Conservation (phyloP, 345 rosid genomes). For the Cardiospermum halicacabum region DNA sequence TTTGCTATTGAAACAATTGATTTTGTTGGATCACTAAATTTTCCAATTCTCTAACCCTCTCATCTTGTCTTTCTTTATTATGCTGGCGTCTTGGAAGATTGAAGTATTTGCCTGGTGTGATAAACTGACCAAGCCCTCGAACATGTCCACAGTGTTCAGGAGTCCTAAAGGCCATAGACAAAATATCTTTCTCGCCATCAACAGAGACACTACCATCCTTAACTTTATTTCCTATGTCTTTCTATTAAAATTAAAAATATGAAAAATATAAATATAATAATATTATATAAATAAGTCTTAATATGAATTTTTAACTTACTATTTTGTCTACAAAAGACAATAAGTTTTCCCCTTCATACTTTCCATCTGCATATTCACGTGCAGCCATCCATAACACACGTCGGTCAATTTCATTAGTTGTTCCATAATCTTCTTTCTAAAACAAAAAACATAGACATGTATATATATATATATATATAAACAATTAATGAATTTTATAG, state of each 20-base stretch:
- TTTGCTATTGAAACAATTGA: neutral
- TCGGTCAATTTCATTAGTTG: neutral
- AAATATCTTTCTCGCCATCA: neutral
- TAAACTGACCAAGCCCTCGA: neutral
- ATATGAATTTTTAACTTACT: neutral
- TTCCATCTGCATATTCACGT: neutral
- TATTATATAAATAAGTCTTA: neutral
- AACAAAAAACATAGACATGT: neutral
- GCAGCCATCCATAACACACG: neutral
- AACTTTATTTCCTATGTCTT: neutral
- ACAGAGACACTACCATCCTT: neutral
- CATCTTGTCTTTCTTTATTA: neutral
- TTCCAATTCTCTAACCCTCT: neutral
- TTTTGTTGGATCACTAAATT: neutral
- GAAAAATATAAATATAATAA: neutral
- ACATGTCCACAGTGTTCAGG: neutral
- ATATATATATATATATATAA: no score
- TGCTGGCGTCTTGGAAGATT: neutral
- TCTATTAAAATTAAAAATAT: neutral
- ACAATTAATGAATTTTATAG: no score
- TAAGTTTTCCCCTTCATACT: neutral
- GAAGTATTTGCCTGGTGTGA: neutral
- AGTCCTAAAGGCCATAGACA: neutral
- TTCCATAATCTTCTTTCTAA: neutral
- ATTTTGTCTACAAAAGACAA: neutral